Evolutionary conservation across 805 yeast genomes (phyloP), one percentile per base, ranked within the genome.

Genomic region (Kodamaea jinghongensis): DNA sequence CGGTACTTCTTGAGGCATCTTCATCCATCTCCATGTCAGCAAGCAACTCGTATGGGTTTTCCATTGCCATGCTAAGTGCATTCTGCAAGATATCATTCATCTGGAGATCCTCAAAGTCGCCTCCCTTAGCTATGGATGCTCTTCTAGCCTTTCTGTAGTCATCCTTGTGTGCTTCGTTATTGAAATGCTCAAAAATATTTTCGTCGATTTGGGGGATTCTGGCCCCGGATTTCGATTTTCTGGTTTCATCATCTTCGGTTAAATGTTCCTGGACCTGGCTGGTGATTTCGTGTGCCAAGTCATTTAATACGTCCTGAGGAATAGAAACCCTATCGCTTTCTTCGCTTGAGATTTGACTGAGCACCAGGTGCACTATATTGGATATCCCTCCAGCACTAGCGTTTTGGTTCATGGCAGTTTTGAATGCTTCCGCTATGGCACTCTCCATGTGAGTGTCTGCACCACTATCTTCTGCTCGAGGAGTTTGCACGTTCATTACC

Each of bases 61-160:
- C 83, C 70, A 79, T 78, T 0, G 90, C 93, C 82, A 85, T 71
- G 34, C 77, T 76, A 64, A 84, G 73, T 1, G 91, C 93, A 61
- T 82, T 82, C 47, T 81, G 87, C 71, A 84, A 73, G 47, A 84
- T 84, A 48, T 78, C 83, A 50, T 78, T 81, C 78, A 84, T 73
- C 42, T 71, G 76, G 40, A 64, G 52, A 39, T 65, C 71, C 50
- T 82, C 86, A 43, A 82, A 64, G 17, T 75, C 78, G 23, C 67
- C 76, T 27, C 65, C 74, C 27, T 57, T 39, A 10, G 27, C 16
- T 7, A 26, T 26, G 27, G 28, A 14, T 7, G 22, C 20, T 25
- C 35, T 31, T 23, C 34, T 25, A 8, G 31, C 17, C n/a, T 26
- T 4, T 17, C 9, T 14, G 15, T 15, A 27, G 17, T 53, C 58